These are phyloP conservation scores for Nakaseomyces bracarensis DNA, from an alignment of 1,139 yeast genomes.

Conservation along the genomic window DNA sequence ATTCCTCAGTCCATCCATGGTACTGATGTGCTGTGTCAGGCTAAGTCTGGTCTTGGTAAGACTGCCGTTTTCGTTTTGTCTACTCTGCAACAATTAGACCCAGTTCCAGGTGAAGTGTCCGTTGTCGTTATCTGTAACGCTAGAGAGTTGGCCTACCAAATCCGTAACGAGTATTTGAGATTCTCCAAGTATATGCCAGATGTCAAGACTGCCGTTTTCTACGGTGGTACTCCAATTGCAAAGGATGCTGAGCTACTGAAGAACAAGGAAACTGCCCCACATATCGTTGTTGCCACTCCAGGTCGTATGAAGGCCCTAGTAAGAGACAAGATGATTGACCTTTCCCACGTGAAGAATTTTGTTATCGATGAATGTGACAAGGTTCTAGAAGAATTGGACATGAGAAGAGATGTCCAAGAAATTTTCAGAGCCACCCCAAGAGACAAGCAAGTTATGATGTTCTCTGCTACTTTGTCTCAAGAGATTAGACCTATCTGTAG, in stretches of 20 bases:
- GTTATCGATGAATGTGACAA: conserved; percentile 98
- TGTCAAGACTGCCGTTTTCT: conserved; percentile 91
- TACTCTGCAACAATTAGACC: conserved; percentile 93
- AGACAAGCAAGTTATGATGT: conserved; percentile 99
- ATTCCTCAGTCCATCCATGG: conserved; percentile 98
- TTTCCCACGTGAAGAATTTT: conserved; percentile 85
- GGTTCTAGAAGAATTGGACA: conserved; percentile 82
- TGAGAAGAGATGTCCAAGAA: conserved; percentile 99
- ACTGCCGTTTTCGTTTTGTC: conserved; percentile 96
- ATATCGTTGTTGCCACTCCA: conserved; percentile 95
- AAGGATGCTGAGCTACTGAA: conserved; percentile 83
- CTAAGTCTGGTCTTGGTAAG: conserved; percentile 98
- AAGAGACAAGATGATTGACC: conserved; percentile 80
- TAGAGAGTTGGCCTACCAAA: conserved; percentile 97
- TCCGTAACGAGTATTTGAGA: conserved; percentile 94
- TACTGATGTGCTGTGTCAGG: conserved; percentile 96
- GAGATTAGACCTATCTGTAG: conserved; percentile 96
- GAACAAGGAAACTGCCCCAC: conserved; percentile 92
- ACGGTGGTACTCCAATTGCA: conserved; percentile 87
- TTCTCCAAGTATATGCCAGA: conserved; percentile 98
- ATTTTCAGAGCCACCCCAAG: conserved; percentile 96
- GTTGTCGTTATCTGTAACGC: conserved; percentile 95
- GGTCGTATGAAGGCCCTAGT: conserved; percentile 95
- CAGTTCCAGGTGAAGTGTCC: conserved; percentile 93
- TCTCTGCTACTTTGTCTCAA: conserved; percentile 89